Evolutionary conservation across 73 alveolate species (phyloP).

Genomic region (Paramecium primaurelia): DNA sequence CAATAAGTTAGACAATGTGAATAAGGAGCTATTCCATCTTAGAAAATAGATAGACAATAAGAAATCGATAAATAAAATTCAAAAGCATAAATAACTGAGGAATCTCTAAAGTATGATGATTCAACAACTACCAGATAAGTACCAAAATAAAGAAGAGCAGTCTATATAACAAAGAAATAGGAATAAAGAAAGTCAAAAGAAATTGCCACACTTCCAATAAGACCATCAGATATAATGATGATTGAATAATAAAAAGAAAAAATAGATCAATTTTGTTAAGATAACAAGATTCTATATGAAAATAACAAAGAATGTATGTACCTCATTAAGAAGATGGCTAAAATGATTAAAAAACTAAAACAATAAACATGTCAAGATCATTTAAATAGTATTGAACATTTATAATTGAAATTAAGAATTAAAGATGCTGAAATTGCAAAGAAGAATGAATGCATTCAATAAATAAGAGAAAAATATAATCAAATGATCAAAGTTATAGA

Average conservation of each 20-base stretch:
- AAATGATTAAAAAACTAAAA: background rate
- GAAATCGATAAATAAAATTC: background rate
- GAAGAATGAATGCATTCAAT: background rate
- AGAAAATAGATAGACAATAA: background rate
- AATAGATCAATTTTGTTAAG: slow-evolving; percentile 11
- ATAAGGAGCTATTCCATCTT: background rate
- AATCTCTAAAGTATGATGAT: background rate
- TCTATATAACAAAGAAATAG: background rate
- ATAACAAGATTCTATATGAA: background rate
- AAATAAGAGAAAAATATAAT: slow-evolving; percentile 3
- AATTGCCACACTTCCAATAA: background rate
- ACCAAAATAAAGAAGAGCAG: slow-evolving; percentile 14
- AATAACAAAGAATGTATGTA: background rate
- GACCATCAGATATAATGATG: slow-evolving; percentile 19
- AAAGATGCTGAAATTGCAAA: slow-evolving; percentile 1
- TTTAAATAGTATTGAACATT: background rate
- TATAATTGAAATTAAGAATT: background rate
- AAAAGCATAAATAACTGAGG: background rate
- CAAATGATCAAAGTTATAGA: background rate
- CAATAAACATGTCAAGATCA: background rate
- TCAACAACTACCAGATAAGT: background rate
- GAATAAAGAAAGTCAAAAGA: background rate
- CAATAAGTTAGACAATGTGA: background rate
- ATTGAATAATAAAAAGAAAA: slow-evolving; percentile 9
- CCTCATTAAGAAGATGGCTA: background rate